Conservation (phyloP, 768 basidiomycete species). For the Kwoniella sp. region DNA sequence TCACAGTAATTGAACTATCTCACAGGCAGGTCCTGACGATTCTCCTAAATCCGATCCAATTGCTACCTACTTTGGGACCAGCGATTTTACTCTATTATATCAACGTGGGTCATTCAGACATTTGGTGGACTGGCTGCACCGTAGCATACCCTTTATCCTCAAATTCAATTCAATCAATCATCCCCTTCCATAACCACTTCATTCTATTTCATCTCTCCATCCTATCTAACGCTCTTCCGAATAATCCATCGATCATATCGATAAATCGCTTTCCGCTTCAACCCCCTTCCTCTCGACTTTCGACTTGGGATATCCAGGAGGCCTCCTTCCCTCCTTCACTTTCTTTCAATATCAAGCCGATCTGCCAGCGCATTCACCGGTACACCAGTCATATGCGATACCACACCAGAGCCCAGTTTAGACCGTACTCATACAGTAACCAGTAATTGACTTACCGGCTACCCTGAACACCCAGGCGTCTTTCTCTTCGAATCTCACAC, state of each 20-base stretch:
- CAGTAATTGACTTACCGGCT: neutral
- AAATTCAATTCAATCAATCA: neutral
- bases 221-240: no score
- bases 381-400: neutral
- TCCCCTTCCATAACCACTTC: constrained; percentile 1
- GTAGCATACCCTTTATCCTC: neutral
- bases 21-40: no score
- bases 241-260: no score
- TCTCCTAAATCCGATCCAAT: no score
- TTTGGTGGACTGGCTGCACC: no score
- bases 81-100: no score
- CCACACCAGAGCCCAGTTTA: no score
- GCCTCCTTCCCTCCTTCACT: neutral
- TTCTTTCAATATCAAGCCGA: neutral
- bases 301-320: neutral
- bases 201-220: constrained; percentile 1
- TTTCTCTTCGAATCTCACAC: neutral
- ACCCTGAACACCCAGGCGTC: neutral
- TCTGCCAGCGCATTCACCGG: neutral
- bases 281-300: neutral
- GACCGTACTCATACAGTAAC: neutral
- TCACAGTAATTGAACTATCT: no score
- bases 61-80: neutral
- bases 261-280: no score
- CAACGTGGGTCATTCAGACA: no score